phyloP scores from a whole-genome alignment of 768 basidiomycete genomes.

The Hebeloma cylindrosporum region DNA sequence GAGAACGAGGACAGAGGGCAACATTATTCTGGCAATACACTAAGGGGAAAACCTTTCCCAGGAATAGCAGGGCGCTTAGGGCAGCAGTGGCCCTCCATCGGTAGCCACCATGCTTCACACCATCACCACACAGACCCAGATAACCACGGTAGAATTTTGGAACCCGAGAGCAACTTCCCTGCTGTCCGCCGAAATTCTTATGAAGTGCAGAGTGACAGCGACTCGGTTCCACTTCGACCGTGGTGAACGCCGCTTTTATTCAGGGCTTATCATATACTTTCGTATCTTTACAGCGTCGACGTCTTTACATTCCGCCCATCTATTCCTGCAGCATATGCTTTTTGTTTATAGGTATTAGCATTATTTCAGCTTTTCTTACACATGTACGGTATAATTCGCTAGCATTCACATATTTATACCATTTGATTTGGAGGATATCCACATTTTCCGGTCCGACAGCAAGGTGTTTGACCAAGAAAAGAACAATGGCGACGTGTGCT shows the following conservation, averaged over 20 bases:
- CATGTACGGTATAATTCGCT: slow-evolving; percentile 13
- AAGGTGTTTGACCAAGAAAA: too few species aligned
- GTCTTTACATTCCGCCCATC: too few species aligned
- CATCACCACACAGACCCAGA: slow-evolving; percentile 13
- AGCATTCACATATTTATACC: slow-evolving; percentile 10
- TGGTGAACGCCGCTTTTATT: slow-evolving; percentile 33
- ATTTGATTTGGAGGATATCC: slow-evolving; percentile 7
- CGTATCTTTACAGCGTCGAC: too few species aligned
- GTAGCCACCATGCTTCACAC: too few species aligned
- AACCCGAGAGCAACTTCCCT: slow-evolving; percentile 11
- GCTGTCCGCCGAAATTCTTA: slow-evolving; percentile 23
- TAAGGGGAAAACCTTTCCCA: slow-evolving; percentile 19
- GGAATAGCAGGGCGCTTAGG: slow-evolving; percentile 16
- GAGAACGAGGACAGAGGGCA: slow-evolving; percentile 18
- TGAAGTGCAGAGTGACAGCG: slow-evolving; percentile 35
- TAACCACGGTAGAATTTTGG: slow-evolving; percentile 18
- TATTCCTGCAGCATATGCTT: too few species aligned
- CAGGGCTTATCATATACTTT: neutral
- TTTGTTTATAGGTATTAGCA: too few species aligned
- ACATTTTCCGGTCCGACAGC: too few species aligned
- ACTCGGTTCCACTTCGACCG: slow-evolving; percentile 42
- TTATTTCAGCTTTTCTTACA: slow-evolving; percentile 10
- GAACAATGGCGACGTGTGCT: too few species aligned
- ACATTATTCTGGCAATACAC: slow-evolving; percentile 9
- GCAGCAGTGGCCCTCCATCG: slow-evolving; percentile 14